These are phyloP conservation scores for Aureobasidium sp. DNA, from an alignment of 2,329 filamentous ascomycete genomes.

Conservation along the genomic window DNA sequence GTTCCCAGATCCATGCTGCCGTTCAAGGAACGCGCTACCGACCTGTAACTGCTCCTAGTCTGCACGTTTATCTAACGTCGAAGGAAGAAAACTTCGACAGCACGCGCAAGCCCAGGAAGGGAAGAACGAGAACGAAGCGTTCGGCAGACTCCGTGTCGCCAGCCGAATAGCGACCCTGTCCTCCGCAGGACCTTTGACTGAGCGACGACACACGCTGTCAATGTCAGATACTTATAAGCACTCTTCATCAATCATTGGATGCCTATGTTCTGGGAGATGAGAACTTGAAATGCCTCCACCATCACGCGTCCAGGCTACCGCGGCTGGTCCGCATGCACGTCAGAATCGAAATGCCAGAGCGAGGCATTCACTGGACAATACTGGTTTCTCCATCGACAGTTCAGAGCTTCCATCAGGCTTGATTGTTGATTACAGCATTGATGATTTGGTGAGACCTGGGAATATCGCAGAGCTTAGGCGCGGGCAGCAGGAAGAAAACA, in stretches of 20 bases:
- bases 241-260: neutral
- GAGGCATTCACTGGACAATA: slow-evolving; percentile 8
- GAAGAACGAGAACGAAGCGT: neutral
- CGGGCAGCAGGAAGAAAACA: neutral
- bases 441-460: neutral
- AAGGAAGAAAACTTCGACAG: neutral
- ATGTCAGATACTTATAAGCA: neutral
- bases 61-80: neutral
- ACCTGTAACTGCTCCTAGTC: neutral
- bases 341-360: neutral
- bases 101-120: neutral
- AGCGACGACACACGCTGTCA: neutral
- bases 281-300: slow-evolving; percentile 1
- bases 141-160: neutral
- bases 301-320: neutral
- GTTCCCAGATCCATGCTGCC: neutral
- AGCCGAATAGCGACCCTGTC: neutral
- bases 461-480: neutral
- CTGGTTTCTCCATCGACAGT: slow-evolving; percentile 7
- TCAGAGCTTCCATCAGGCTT: slow-evolving; percentile 2
- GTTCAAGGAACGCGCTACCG: neutral
- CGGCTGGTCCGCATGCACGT: neutral
- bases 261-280: neutral
- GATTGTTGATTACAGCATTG: slow-evolving; percentile 9
- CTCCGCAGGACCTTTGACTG: neutral